Evolutionary conservation across 768 basidiomycete genomes (phyloP), one percentile per base, ranked within the genome.

Genomic region (Tricholoma terreum): DNA sequence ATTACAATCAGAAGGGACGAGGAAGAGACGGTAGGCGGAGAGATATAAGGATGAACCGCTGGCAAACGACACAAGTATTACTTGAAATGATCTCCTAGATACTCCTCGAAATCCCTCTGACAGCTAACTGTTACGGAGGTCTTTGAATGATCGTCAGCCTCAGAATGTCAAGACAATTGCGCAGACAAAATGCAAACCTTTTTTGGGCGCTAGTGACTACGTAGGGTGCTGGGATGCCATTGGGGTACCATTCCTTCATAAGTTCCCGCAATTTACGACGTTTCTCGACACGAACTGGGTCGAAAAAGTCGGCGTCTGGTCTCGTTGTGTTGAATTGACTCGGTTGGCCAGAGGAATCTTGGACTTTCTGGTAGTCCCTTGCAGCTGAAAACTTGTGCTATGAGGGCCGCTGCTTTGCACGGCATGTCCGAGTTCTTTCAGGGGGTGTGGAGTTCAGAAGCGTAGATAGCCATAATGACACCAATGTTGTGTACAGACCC

Each of bases 1-100:
- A 35, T 51, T 51, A 51, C 50, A 51, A 31, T 51, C 49, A 50
- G 49, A 50, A 50, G 49, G 49, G 27, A 50, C 27, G 22, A 31
- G 50, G 24, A 51, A 51, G 27, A 51, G 33, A 51, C 19, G 17
- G 40, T 42, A 42, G 40, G 19, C 40, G 19, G 40, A 42, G 40
- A 21, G 40, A 42, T 42, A 21, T 42, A 42, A 42, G 40, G 40
- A 42, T 42, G 40, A 42, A 42, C 40, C 19, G 40, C 40, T 42
- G 40, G 40, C 40, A 42, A 42, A 42, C 7, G 40, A 42, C 40
- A 42, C 40, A 42, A 42, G 40, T 42, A 42, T 42, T 42, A 42
- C 40, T 19, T 42, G 40, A 42, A 42, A 42, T 10, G 40, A 42
- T 42, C 40, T 42, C 40, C 40, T 42, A 42, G 19, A 40, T 40